Evolutionary conservation across 1,284 basidiomycete genomes (phyloP), one percentile per base, ranked within the genome.

Genomic region (Boletus smithii): DNA sequence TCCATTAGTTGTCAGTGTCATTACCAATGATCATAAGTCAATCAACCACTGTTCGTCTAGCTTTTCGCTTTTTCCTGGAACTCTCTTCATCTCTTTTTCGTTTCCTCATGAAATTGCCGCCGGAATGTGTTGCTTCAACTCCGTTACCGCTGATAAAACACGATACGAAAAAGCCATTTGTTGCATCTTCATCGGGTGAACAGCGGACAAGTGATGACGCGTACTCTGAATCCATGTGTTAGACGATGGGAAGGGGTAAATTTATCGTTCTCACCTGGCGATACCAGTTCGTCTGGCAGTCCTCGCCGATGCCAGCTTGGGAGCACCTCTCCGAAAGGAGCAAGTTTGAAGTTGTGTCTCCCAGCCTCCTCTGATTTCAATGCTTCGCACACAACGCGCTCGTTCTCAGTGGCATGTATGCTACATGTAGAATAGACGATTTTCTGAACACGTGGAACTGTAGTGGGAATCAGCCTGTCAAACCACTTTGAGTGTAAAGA

Each of bases 381-480:
- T 1, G 86, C 85, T 44, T 78, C 73, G n/a, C 80, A 71, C 2
- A 91, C 85, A 27, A 92, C 89, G 16, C 76, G 73, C 58, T 99
- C 97, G 69, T 99, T 95, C 65, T 99, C 97, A 41, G 80, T 79
- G 7, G 86, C 79, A 66, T 99, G 88, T 38, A 97, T 76, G 50
- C 92, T 95, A 68, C 95, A 98, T 10, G 95, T 99, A 17, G 94
- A 98, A 69, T 99, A 99, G 14, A 95, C 93, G 50, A 98, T 89
- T 55, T 81, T 83, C 44, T 75, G 78, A 59, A 91, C 89, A 73
- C 62, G 64, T 9, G 77, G 76, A 59, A 82, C 80, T 83, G 34
- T 35, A 34, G 9, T 29, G 22, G 23, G 20, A 31, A 34, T 62
- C 32, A 65, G 51, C 29, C n/a, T 38, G 24, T 33, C 20, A 29